phyloP scores from a whole-genome alignment of 805 yeast species.

The Komagataella mondaviorum region DNA sequence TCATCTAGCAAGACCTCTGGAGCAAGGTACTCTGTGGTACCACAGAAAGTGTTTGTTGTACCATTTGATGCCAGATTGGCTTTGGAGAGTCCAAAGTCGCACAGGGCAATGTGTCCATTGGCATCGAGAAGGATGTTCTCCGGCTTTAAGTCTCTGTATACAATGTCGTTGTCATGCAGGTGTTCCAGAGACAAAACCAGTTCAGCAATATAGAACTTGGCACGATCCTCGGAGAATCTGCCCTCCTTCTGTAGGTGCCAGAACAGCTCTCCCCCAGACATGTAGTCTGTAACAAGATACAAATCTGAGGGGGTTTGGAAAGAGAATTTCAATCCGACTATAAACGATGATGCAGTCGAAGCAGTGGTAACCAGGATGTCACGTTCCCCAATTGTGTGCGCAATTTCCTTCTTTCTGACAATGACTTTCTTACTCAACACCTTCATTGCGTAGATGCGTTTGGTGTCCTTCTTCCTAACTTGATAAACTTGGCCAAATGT shows the following conservation, averaged over 20 bases:
- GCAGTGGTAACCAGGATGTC: constrained; percentile 90
- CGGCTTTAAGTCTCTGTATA: constrained; percentile 93
- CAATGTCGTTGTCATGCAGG: constrained; percentile 89
- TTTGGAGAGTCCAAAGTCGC: constrained; percentile 95
- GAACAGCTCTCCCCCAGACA: constrained; percentile 96
- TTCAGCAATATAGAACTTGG: constrained; percentile 95
- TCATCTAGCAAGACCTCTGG: constrained; percentile 95
- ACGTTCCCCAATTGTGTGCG: constrained; percentile 96
- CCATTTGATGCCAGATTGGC: constrained; percentile 79
- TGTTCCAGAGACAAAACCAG: constrained; percentile 87
- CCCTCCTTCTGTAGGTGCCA: constrained; percentile 98
- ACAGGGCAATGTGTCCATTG: constrained; percentile 91
- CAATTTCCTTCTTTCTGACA: constrained; percentile 93
- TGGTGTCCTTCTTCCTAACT: constrained; percentile 82
- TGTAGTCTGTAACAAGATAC: constrained; percentile 89
- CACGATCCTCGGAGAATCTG: constrained; percentile 82
- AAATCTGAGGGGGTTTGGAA: constrained; percentile 92
- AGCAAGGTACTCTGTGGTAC: constrained; percentile 95
- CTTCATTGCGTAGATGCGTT: constrained; percentile 94
- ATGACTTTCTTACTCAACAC: constrained; percentile 88
- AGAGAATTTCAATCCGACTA: constrained; percentile 90
- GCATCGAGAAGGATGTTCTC: constrained; percentile 93
- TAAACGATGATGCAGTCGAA: constrained; percentile 78
- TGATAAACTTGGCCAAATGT: constrained; percentile 97
- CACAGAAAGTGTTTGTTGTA: constrained; percentile 95